Evolutionary conservation across 768 basidiomycete genomes (phyloP).

Genomic region (Boletus subparvulus): DNA sequence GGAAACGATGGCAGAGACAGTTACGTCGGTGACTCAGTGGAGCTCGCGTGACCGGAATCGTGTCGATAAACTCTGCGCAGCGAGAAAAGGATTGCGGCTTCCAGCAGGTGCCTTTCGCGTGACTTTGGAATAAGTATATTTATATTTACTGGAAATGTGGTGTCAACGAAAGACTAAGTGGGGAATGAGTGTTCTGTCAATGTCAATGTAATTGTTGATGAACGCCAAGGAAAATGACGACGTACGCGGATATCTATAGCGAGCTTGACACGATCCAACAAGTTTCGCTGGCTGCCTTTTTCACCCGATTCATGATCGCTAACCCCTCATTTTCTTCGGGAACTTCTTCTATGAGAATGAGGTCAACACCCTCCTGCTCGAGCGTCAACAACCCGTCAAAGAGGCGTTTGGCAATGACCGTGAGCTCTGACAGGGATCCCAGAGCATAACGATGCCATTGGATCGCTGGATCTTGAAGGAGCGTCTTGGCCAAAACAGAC

Average conservation of each 20-base stretch:
- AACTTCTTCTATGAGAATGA: conserved; percentile 85
- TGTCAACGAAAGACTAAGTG: not conserved
- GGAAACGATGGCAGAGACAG: not conserved
- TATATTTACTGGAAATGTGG: not conserved
- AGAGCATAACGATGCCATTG: conserved; percentile 59
- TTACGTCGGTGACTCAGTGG: not conserved
- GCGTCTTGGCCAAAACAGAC: conserved; percentile 38
- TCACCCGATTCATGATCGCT: conserved; percentile 92
- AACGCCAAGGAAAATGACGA: not conserved
- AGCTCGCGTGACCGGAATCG: not conserved
- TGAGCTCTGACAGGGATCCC: conserved; percentile 53
- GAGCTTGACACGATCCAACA: conserved; percentile 28
- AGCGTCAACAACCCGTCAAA: conserved; percentile 86
- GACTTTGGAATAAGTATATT: not conserved
- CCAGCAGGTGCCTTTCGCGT: not conserved
- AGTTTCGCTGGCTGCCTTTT: conserved; percentile 78
- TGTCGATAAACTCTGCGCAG: not conserved
- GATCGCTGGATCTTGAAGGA: conserved; percentile 36
- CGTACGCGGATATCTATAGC: conserved; percentile 20
- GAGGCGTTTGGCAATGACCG: conserved; percentile 72
- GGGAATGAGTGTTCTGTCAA: not conserved
- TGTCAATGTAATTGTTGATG: not conserved
- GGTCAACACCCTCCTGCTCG: conserved; percentile 71
- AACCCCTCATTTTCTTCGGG: conserved; percentile 79
- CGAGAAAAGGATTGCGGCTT: not conserved